phyloP scores from a whole-genome alignment of 2,329 filamentous ascomycete genomes.

The Dactylellina haptotyla region DNA sequence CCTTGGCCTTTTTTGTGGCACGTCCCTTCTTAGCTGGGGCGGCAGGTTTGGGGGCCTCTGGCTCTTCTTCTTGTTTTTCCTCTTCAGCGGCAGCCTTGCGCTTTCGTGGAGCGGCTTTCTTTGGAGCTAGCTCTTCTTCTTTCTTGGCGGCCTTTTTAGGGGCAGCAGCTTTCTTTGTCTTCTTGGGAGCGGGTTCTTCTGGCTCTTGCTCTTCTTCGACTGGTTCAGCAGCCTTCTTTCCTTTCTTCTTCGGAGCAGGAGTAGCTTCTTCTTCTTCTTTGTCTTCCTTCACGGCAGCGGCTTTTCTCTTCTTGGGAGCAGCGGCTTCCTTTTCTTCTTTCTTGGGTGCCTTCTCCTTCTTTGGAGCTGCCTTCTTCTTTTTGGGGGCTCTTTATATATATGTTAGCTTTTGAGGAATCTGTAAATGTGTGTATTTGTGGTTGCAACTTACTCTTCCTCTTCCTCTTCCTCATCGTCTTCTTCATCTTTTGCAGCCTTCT shows the following conservation, averaged over 20 bases:
- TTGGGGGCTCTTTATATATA: conserved; percentile 26
- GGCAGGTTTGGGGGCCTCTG: conserved; percentile 16
- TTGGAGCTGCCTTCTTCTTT: conserved; percentile 33
- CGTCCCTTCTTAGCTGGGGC: conserved; percentile 27
- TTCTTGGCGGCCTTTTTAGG: conserved; percentile 22
- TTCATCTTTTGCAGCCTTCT: conserved; percentile 29
- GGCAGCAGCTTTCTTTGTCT: conserved; percentile 3
- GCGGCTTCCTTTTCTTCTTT: conserved; percentile 26
- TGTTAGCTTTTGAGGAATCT: not conserved
- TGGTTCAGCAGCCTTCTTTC: conserved; percentile 32
- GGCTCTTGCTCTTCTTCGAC: conserved; percentile 9
- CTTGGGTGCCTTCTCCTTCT: conserved; percentile 27
- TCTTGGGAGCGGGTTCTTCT: conserved; percentile 19
- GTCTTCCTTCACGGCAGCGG: conserved; percentile 10
- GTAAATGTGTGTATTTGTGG: not conserved
- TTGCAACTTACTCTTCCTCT: conserved; percentile 44
- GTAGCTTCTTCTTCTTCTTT: conserved; percentile 9
- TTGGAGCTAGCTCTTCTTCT: conserved; percentile 20
- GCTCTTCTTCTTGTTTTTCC: conserved; percentile 17
- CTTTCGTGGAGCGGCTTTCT: conserved; percentile 34
- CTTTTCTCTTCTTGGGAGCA: conserved; percentile 4
- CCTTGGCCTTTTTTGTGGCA: conserved; percentile 38
- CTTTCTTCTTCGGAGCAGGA: conserved; percentile 21
- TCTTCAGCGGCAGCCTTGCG: conserved; percentile 35
- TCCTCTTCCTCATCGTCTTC: conserved; percentile 16